Evolutionary conservation across 768 basidiomycete species (phyloP).

Genomic region (Boletus reticuloceps): DNA sequence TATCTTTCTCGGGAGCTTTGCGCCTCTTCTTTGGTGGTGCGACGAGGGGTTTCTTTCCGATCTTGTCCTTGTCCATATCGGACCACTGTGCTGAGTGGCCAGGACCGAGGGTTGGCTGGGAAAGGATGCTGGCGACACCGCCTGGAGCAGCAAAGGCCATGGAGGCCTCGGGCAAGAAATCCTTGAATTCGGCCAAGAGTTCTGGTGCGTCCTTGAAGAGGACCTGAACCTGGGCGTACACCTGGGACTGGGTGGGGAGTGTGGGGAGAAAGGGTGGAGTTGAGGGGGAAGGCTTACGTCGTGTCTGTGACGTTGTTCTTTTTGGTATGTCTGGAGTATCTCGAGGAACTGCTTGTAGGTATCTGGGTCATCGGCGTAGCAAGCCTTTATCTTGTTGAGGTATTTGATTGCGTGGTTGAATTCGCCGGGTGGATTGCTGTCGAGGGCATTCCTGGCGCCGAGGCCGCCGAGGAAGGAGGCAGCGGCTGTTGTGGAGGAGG

Average conservation of each 20-base stretch:
- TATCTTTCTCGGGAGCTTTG: conserved; percentile 64
- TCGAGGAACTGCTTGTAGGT: conserved; percentile 90
- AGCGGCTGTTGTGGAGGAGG: conserved; percentile 52
- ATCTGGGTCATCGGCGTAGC: conserved; percentile 85
- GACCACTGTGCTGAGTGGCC: conserved; percentile 39
- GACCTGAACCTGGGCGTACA: conserved; percentile 75
- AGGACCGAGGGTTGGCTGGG: conserved; percentile 42
- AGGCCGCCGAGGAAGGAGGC: conserved; percentile 66
- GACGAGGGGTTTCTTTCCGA: conserved; percentile 42
- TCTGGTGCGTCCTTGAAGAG: conserved; percentile 83
- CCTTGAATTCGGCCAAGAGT: conserved; percentile 76
- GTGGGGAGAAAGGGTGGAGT: background rate
- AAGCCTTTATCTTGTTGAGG: conserved; percentile 96
- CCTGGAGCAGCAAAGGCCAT: conserved; percentile 41
- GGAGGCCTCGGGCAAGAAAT: conserved; percentile 70
- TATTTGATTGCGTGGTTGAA: conserved; percentile 96
- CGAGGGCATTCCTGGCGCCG: conserved; percentile 46
- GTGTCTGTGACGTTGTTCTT: conserved; percentile 70
- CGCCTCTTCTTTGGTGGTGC: conserved; percentile 57
- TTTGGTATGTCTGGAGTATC: conserved; percentile 84
- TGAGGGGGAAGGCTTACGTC: conserved; percentile 50
- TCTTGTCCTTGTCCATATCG: conserved; percentile 38
- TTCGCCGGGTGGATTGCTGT: conserved; percentile 58
- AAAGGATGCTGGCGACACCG: conserved; percentile 46
- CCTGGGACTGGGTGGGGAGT: conserved; percentile 52